These are phyloP conservation scores for Bonia amplexicaulis DNA, from an alignment of 176 grass and related monocot species.

Conservation along the genomic window DNA sequence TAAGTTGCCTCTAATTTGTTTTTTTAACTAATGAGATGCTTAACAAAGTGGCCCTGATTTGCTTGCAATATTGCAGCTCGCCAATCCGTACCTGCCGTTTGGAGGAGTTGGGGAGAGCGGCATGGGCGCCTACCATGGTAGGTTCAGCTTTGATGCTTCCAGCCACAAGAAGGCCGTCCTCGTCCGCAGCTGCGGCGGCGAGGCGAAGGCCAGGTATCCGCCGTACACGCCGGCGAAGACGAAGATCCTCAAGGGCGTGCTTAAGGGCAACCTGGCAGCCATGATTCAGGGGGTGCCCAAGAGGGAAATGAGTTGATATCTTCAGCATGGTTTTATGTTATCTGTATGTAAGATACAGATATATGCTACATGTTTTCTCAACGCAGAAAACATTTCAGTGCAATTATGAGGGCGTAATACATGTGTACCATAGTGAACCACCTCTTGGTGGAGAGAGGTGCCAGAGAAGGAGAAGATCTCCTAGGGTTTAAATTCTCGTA, in stretches of 20 bases:
- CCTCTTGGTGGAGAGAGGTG: no score
- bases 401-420: neutral
- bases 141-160: conserved; percentile 76
- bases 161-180: conserved; percentile 64
- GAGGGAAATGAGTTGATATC: conserved; percentile 2
- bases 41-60: neutral
- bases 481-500: no score
- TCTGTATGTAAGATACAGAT: neutral
- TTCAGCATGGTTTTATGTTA: neutral
- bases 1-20: neutral
- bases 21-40: neutral
- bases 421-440: neutral
- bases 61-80: conserved; percentile 32
- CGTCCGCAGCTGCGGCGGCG: conserved; percentile 37
- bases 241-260: conserved; percentile 49
- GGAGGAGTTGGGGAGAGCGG: conserved; percentile 83
- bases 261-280: conserved; percentile 45
- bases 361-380: neutral
- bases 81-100: conserved; percentile 62
- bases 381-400: neutral
- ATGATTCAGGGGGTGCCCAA: conserved; percentile 51
- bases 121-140: conserved; percentile 74
- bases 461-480: no score
- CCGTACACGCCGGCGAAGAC: conserved; percentile 55
- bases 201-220: conserved; percentile 58